Evolutionary conservation across 805 yeast species (phyloP), one percentile per base, ranked within the genome.

Genomic region (Barnettozyma wickerhamii): DNA sequence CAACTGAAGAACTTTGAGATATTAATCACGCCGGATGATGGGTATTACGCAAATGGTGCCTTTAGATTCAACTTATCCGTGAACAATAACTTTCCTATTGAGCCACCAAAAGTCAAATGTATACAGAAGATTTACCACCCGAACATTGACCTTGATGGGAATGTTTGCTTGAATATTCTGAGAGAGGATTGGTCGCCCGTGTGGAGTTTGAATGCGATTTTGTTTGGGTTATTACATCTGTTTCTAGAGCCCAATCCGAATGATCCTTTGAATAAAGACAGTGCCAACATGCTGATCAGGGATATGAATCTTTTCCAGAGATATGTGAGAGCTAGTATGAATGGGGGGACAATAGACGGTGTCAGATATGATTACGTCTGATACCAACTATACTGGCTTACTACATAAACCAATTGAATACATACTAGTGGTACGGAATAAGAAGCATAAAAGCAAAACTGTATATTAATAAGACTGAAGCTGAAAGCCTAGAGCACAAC

Each of bases 161-260:
- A 89, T 56, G 85, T 91, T 6, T 91, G 99, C 58, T 71, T 91
- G 45, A 91, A 91, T 58, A 90, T 91, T 27, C 68, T 91, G 44
- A 69, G 98, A 51, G 96, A 90, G 59, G 98, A 91, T 60, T 91
- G 99, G 99, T 80, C 89, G 21, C 98, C 99, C 0, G 95, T 89
- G 0, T 68, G 91, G 50, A 85, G 84, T 43, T 65, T 91, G 55
- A 87, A 84, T 57, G 72, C 90, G 5, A 80, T 91, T 7, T 71
- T 90, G 41, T 81, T 90, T 30, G 98, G 99, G 0, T 69, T 91
- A 40, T 76, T 89, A 53, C 89, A 83, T 57, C 70, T 91, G 46
- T 89, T 91, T 52, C 65, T 87, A 40, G 97, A 91, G 51, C 96
- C 97, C 7, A 91, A 88, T 58, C 83, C 95, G 2, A 81, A 79